Evolutionary conservation across 257 asterid species (phyloP), one percentile per base, ranked within the genome.

Genomic region (Verbena officinalis): DNA sequence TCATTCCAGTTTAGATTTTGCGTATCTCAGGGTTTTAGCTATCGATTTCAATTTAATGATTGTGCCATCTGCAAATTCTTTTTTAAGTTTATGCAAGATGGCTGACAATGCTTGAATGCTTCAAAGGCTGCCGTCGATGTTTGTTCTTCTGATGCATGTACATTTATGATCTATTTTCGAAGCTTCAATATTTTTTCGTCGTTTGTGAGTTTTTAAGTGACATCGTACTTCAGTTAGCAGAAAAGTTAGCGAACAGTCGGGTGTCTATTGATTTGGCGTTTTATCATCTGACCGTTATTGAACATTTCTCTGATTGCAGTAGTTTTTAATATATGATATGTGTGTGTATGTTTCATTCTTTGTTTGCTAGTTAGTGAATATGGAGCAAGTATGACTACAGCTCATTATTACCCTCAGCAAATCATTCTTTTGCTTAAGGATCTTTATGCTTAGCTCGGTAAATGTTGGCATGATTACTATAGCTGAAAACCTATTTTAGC

Each of bases 21-120:
- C n/a, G n/a, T n/a, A n/a, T n/a, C n/a, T n/a, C 43, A 8, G 62
- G 44, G 16, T n/a, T 17, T 65, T 9, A 40, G 60, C 21, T 19
- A 27, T 30, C 38, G 38, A 52, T 30, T 16, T 24, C 16, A 15
- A 14, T 64, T 50, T 22, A 48, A 7, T 21, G 12, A 14, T n/a
- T 53, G 22, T 11, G 9, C 48, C 7, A 0, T 24, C 24, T 23
- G 30, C 19, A 7, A 20, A 39, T 1, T 7, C 14, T 39, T 39
- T 39, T 13, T 51, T 8, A 4, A 9, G 7, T 31, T 55, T 34
- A 6, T 14, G 1, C 14, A 51, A 54, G 59, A 54, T 36, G 11
- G 10, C 13, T n/a, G 42, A 23, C 51, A 23, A 50, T 48, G 73
- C 68, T 63, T 48, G 68, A 63, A 12, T 62, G n/a, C n/a, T n/a